Evolutionary conservation across 257 asterid species (phyloP).

Genomic region (Solanum medicagineum): DNA sequence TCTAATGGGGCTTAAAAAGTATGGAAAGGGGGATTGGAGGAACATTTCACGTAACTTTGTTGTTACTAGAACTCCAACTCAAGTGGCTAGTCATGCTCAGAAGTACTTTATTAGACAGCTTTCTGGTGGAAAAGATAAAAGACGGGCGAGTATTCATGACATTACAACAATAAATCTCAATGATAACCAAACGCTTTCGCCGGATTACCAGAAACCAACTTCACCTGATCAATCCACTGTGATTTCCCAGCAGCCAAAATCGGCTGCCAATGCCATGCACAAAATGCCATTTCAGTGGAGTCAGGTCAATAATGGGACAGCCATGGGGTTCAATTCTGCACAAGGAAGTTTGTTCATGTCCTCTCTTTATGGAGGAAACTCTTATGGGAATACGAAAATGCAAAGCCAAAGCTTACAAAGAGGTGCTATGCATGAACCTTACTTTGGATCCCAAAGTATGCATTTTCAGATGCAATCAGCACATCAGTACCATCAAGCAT

Average conservation of each 20-base stretch:
- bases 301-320: conserved; percentile 24
- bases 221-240: conserved; percentile 30
- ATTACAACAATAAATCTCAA: conserved; percentile 66
- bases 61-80: conserved; percentile 87
- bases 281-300: conserved; percentile 51
- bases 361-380: conserved; percentile 18
- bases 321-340: conserved; percentile 32
- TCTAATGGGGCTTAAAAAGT: conserved; percentile 83
- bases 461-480: conserved; percentile 61
- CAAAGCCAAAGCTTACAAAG: conserved; percentile 38
- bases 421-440: conserved; percentile 30
- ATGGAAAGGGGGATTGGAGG: conserved; percentile 98
- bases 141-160: conserved; percentile 94
- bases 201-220: conserved; percentile 29
- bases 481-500: conserved; percentile 49
- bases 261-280: conserved; percentile 9
- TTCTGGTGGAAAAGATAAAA: conserved; percentile 80
- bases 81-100: conserved; percentile 98
- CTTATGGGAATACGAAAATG: conserved; percentile 30
- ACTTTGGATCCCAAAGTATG: conserved; percentile 45
- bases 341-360: conserved; percentile 29
- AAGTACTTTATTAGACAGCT: conserved; percentile 87
- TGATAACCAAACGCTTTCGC: conserved; percentile 39
- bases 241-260: conserved; percentile 14
- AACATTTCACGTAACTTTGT: conserved; percentile 82